A percentile compares a stretch with the other conserved stretches of the same genome.
Evolutionary conservation across 2,329 filamentous ascomycete species (phyloP).

Genomic region (Paecilomyces variotii): DNA sequence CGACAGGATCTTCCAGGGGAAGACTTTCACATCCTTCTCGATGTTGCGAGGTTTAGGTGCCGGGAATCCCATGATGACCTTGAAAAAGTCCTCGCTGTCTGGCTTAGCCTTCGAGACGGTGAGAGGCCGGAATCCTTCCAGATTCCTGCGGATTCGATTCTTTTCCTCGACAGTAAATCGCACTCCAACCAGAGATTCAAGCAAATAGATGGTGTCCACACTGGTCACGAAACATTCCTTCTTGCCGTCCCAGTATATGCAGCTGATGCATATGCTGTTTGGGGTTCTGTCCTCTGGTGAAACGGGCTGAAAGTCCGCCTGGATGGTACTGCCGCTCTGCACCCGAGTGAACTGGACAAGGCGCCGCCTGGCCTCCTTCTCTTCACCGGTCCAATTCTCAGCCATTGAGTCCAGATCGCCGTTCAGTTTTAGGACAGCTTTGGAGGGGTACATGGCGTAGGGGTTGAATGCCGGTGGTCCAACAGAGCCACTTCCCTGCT

Average conservation of each 20-base stretch:
- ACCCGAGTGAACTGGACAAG: conserved; percentile 82
- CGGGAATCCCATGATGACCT: conserved; percentile 96
- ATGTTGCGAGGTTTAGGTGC: conserved; percentile 95
- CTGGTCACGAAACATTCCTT: conserved; percentile 88
- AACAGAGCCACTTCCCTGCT: conserved; percentile 43
- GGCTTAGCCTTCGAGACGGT: conserved; percentile 89
- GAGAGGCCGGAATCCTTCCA: conserved; percentile 85
- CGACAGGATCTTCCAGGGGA: conserved; percentile 85
- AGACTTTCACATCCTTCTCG: conserved; percentile 98
- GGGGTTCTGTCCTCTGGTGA: conserved; percentile 68
- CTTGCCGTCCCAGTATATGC: conserved; percentile 94
- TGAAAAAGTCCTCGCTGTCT: conserved; percentile 96
- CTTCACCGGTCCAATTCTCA: conserved; percentile 72
- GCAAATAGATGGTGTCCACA: conserved; percentile 90
- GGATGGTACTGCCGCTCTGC: conserved; percentile 74
- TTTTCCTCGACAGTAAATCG: conserved; percentile 96
- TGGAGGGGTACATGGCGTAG: conserved; percentile 73
- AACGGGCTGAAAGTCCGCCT: conserved; percentile 70
- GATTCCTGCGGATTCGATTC: conserved; percentile 90
- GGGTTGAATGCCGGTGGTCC: conserved; percentile 59
- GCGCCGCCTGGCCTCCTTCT: conserved; percentile 68
- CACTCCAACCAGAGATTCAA: conserved; percentile 80
- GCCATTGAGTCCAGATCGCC: conserved; percentile 82
- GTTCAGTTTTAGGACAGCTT: conserved; percentile 75
- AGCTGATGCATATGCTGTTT: conserved; percentile 90